These are phyloP conservation scores for Tetrapyrgos nigripes DNA, from an alignment of 1,284 basidiomycete species.

Conservation along the genomic window DNA sequence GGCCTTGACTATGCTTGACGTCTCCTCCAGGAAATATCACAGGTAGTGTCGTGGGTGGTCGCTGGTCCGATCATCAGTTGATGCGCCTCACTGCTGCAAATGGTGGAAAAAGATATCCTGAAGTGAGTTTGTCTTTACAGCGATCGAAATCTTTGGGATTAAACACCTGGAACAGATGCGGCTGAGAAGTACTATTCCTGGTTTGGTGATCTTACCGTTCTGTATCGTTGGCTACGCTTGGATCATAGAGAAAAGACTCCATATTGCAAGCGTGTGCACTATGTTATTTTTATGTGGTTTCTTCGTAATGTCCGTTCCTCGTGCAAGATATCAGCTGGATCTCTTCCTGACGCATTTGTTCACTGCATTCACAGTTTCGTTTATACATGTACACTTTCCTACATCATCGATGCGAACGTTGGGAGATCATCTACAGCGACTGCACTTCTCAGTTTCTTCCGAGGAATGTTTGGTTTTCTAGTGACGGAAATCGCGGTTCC, in stretches of 20 bases:
- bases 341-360: conserved; percentile 8
- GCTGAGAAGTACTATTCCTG: conserved; percentile 65
- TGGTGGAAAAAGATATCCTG: conserved; percentile 66
- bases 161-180: conserved; percentile 60
- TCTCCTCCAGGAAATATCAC: conserved; percentile 57
- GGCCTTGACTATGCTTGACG: neutral
- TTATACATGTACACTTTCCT: conserved; percentile 76
- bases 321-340: neutral
- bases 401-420: conserved; percentile 78
- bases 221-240: conserved; percentile 78
- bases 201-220: conserved; percentile 61
- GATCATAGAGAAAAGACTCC: conserved; percentile 68
- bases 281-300: conserved; percentile 73
- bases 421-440: conserved; percentile 76
- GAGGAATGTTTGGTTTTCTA: conserved; percentile 73
- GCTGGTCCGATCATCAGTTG: conserved; percentile 76
- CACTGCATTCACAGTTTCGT: conserved; percentile 60
- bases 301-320: conserved; percentile 63
- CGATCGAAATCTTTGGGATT: neutral
- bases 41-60: conserved; percentile 79
- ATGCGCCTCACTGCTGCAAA: conserved; percentile 60
- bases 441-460: conserved; percentile 73
- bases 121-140: conserved; percentile 49
- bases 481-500: conserved; percentile 73
- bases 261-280: conserved; percentile 68